Evolutionary conservation across 2,329 filamentous ascomycete species (phyloP).

Genomic region (Colletotrichum sojae): DNA sequence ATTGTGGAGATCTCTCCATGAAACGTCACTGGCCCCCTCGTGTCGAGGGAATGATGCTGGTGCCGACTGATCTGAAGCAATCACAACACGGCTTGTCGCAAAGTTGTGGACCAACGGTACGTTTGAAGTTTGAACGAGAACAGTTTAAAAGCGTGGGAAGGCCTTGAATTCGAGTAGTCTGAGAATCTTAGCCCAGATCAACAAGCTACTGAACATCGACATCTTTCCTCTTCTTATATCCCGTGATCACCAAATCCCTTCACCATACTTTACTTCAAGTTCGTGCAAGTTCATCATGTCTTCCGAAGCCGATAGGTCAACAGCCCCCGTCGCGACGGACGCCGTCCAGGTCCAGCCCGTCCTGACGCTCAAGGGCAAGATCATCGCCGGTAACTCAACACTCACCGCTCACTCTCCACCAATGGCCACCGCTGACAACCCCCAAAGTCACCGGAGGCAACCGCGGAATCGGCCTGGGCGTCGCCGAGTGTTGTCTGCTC

Average conservation of each 20-base stretch:
- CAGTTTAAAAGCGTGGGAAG: neutral
- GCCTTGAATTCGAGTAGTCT: neutral
- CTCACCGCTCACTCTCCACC: neutral
- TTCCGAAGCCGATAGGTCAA: neutral
- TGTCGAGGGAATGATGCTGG: slow-evolving; percentile 16
- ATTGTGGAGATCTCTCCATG: slow-evolving; percentile 13
- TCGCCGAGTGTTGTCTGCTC: slow-evolving; percentile 62
- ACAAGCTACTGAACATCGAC: too few species aligned
- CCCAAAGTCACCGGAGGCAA: slow-evolving; percentile 57
- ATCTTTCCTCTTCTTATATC: too few species aligned
- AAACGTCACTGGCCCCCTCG: slow-evolving; percentile 7
- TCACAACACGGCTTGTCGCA: neutral
- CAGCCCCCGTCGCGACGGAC: neutral
- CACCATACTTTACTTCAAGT: too few species aligned
- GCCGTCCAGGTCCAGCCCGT: slow-evolving; percentile 27
- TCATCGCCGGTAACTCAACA: slow-evolving; percentile 53
- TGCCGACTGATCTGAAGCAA: neutral
- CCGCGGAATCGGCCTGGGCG: slow-evolving; percentile 61
- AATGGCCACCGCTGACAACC: slow-evolving; percentile 1
- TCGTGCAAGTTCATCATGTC: neutral
- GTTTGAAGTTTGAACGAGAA: neutral
- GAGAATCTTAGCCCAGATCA: too few species aligned
- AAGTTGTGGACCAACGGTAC: neutral
- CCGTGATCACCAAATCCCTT: too few species aligned
- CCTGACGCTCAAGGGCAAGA: slow-evolving; percentile 52